A percentile compares a stretch with the other conserved stretches of the same genome.
phyloP scores from a whole-genome alignment of 176 grass and related monocot genomes.

The Phoenix dactylifera region DNA sequence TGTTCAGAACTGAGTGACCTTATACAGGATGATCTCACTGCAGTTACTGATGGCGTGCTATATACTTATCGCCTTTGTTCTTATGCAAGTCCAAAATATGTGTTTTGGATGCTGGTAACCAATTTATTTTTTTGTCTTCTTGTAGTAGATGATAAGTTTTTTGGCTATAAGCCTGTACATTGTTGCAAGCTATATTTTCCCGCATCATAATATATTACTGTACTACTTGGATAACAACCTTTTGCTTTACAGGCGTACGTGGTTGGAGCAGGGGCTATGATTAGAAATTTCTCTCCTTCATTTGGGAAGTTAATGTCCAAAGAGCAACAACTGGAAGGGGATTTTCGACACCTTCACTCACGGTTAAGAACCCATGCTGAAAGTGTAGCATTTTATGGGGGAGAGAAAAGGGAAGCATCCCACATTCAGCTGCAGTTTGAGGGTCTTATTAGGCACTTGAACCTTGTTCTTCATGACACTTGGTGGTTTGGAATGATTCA shows the following conservation, averaged over 20 bases:
- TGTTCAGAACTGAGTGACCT: conserved; percentile 95
- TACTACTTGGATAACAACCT: neutral
- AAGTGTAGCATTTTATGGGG: conserved; percentile 98
- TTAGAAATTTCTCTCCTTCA: conserved; percentile 89
- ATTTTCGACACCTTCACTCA: conserved; percentile 96
- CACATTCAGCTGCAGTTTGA: conserved; percentile 75
- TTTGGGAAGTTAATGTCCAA: conserved; percentile 93
- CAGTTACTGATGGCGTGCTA: conserved; percentile 84
- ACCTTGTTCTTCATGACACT: conserved; percentile 76
- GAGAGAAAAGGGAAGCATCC: conserved; percentile 78
- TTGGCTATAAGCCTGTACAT: neutral
- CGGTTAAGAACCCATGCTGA: conserved; percentile 95
- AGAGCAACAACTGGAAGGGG: conserved; percentile 92
- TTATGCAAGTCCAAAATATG: conserved; percentile 97
- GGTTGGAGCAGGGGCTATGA: conserved; percentile 71
- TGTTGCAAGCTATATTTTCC: too few relatives aligned
- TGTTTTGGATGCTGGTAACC: conserved; percentile 93
- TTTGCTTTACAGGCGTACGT: conserved; percentile 71
- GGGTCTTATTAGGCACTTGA: conserved; percentile 73
- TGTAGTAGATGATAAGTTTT: neutral
- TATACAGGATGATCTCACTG: conserved; percentile 88
- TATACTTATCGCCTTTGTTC: conserved; percentile 99
- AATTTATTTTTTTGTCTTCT: neutral
- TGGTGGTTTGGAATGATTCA: conserved; percentile 99
- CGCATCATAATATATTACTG: neutral